Evolutionary conservation across 2,329 filamentous ascomycete species (phyloP).

Genomic region (Cladosporium sp.): DNA sequence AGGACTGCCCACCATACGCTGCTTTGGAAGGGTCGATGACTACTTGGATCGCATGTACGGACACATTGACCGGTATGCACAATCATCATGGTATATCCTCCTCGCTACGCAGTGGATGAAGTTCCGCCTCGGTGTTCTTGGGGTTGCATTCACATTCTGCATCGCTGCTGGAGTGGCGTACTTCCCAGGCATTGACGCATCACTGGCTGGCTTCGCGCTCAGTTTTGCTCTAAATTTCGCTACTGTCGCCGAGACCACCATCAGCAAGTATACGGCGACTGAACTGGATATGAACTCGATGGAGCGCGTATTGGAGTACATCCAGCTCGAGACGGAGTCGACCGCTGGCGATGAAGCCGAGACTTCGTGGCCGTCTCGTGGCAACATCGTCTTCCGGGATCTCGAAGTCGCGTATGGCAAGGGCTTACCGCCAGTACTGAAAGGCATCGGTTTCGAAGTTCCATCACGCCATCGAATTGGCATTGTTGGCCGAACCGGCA

Average conservation of each 20-base stretch:
- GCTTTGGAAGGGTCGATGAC: not conserved
- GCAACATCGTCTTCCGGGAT: not conserved
- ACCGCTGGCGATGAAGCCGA: not conserved
- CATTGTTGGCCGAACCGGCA: not conserved
- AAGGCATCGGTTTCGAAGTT: not conserved
- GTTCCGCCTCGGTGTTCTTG: slow-evolving; percentile 73
- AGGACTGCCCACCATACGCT: not conserved
- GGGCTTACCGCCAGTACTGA: not conserved
- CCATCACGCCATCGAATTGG: not conserved
- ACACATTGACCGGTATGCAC: slow-evolving; percentile 55
- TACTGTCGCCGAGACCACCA: slow-evolving; percentile 54
- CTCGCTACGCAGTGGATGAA: not conserved
- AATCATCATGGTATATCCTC: not conserved
- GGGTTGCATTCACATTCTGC: slow-evolving; percentile 73
- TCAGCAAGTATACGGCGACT: not conserved
- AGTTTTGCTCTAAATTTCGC: slow-evolving; percentile 93
- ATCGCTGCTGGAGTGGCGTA: slow-evolving; percentile 77
- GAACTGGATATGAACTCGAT: not conserved
- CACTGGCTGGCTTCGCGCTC: slow-evolving; percentile 82
- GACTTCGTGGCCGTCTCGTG: not conserved
- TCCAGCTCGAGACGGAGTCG: not conserved
- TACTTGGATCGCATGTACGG: not conserved
- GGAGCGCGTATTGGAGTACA: not conserved
- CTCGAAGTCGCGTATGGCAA: not conserved
- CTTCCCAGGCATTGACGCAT: slow-evolving; percentile 80